Evolutionary conservation across 2,329 filamentous ascomycete species (phyloP).

Genomic region (Talaromyces amestolkiae): DNA sequence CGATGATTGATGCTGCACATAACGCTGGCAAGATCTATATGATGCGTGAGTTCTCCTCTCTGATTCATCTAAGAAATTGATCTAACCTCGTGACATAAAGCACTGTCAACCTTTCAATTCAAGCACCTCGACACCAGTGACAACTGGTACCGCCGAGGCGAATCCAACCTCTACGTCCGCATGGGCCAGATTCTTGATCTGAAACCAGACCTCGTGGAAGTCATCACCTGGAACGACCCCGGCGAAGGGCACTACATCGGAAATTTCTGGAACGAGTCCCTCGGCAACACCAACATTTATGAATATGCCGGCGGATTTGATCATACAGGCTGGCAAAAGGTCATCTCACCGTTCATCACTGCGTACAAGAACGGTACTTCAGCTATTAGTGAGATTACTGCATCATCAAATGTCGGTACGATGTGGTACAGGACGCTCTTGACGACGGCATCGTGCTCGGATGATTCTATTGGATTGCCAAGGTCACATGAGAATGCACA

Average conservation of each 20-base stretch:
- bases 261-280: slow-evolving; percentile 37
- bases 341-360: slow-evolving; percentile 37
- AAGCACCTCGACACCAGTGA: slow-evolving; percentile 33
- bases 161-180: slow-evolving; percentile 36
- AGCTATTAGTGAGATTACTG: slow-evolving; percentile 20
- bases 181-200: slow-evolving; percentile 31
- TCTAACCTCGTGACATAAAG: slow-evolving; percentile 6
- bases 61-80: background rate
- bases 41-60: slow-evolving; percentile 29
- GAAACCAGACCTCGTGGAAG: slow-evolving; percentile 39
- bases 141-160: slow-evolving; percentile 41
- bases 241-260: slow-evolving; percentile 44
- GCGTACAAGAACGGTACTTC: slow-evolving; percentile 37
- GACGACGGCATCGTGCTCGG: slow-evolving; percentile 12
- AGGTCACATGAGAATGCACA: slow-evolving; percentile 5
- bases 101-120: slow-evolving; percentile 38
- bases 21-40: slow-evolving; percentile 37
- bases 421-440: slow-evolving; percentile 30
- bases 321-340: slow-evolving; percentile 37
- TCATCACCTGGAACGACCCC: slow-evolving; percentile 45
- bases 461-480: slow-evolving; percentile 9
- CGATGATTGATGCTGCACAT: slow-evolving; percentile 31
- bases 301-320: slow-evolving; percentile 32
- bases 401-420: slow-evolving; percentile 24
- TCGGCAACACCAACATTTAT: slow-evolving; percentile 26